phyloP scores from a whole-genome alignment of 768 basidiomycete species.

The Xerocomellus dryophilus region DNA sequence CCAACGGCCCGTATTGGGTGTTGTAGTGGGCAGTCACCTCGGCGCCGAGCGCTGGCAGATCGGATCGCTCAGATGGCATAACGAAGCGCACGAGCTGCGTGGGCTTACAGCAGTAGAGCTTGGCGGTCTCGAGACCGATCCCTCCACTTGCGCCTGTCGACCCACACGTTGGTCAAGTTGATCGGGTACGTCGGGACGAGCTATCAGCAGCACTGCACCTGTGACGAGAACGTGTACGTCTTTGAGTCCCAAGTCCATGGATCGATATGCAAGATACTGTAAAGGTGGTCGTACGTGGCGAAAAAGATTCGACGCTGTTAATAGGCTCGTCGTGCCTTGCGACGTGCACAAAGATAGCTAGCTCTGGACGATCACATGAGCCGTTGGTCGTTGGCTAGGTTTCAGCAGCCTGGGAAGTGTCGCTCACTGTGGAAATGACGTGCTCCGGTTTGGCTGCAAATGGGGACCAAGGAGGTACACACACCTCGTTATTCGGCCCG shows the following conservation, averaged over 20 bases:
- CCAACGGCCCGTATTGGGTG: conserved; percentile 43
- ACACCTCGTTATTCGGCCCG: background rate
- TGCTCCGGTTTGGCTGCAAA: background rate
- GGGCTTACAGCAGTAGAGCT: conserved; percentile 52
- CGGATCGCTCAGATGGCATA: background rate
- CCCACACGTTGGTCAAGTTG: background rate
- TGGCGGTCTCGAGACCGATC: conserved; percentile 63
- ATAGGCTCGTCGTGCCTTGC: background rate
- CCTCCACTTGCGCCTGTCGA: conserved; percentile 67
- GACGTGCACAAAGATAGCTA: conserved; percentile 4
- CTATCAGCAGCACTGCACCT: conserved; percentile 45
- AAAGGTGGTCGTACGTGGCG: background rate
- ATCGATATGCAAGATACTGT: background rate
- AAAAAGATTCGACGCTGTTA: background rate
- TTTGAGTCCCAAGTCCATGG: conserved; percentile 56
- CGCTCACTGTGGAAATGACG: background rate
- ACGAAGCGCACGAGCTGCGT: background rate
- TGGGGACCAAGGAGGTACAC: background rate
- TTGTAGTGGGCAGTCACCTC: conserved; percentile 73
- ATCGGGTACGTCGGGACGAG: background rate
- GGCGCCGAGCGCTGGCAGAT: conserved; percentile 58
- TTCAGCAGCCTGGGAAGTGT: conserved; percentile 18
- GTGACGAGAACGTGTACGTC: conserved; percentile 68
- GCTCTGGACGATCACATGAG: background rate
- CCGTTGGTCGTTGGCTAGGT: conserved; percentile 4